A percentile compares a stretch with the other conserved stretches of the same genome.
Conservation (phyloP, 306 rosid species). For the Alnus glutinosa region DNA sequence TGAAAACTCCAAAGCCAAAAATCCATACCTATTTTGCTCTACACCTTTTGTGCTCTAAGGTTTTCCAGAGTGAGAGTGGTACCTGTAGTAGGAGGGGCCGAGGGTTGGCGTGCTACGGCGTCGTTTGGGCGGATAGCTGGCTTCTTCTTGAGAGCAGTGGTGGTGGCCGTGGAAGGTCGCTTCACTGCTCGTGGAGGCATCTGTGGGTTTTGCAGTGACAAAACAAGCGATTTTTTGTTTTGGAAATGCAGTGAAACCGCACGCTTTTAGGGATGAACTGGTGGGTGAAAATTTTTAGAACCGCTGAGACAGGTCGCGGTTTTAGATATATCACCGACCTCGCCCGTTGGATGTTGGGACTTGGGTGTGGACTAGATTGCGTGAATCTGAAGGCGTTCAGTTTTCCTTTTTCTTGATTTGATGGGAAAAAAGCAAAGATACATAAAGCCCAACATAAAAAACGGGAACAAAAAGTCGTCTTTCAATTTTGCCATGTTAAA, state of each 20-base stretch:
- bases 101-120: not conserved
- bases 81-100: not conserved
- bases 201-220: not conserved
- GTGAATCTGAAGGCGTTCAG: not conserved
- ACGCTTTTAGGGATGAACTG: not conserved
- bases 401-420: not conserved
- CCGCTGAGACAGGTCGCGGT: not conserved
- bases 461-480: too few relatives aligned
- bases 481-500: too few relatives aligned
- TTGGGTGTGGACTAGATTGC: not conserved
- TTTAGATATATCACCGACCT: not conserved
- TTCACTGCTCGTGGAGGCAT: conserved; percentile 13
- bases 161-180: conserved; percentile 2
- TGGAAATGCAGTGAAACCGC: not conserved
- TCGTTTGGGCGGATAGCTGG: not conserved
- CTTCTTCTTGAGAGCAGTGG: not conserved
- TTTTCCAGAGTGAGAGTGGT: not conserved
- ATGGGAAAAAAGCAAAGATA: too few relatives aligned
- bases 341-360: not conserved
- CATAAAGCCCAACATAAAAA: too few relatives aligned
- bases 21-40: not conserved
- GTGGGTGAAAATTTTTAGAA: not conserved
- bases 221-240: not conserved
- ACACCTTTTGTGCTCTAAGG: not conserved
- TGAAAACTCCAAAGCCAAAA: not conserved